Conservation (phyloP, 805 yeast genomes). For the Candida namnaoensis region DNA sequence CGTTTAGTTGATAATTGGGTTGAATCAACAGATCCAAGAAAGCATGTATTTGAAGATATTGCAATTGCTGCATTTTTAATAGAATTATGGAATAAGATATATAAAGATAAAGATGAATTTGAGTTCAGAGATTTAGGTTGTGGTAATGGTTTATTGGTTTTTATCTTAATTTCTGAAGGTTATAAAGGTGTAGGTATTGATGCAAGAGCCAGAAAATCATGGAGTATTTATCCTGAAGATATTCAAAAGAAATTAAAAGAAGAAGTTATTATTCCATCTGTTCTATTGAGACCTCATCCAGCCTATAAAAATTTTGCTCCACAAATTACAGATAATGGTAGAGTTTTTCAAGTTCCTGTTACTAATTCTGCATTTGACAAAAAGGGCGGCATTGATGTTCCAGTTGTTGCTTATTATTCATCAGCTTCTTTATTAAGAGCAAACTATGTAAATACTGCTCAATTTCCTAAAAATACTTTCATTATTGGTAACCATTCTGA, state of each 20-base stretch:
- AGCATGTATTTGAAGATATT: constrained; percentile 93
- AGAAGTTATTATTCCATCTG: constrained; percentile 76
- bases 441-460: constrained; percentile 49
- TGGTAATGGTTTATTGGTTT: constrained; percentile 85
- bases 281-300: constrained; percentile 64
- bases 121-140: constrained; percentile 89
- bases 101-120: constrained; percentile 31
- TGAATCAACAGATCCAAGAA: constrained; percentile 91
- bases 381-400: constrained; percentile 24
- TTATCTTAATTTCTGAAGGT: constrained; percentile 72
- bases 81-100: constrained; percentile 66
- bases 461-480: constrained; percentile 65
- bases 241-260: constrained; percentile 55
- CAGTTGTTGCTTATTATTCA: constrained; percentile 41
- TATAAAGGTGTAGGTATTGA: constrained; percentile 79
- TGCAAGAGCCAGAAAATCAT: constrained; percentile 82
- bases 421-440: constrained; percentile 37
- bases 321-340: constrained; percentile 49
- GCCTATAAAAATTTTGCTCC: constrained; percentile 45
- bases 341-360: constrained; percentile 39
- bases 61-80: constrained; percentile 93
- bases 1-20: constrained; percentile 73
- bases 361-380: constrained; percentile 16
- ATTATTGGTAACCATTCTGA: constrained; percentile 93
- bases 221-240: constrained; percentile 66